A percentile compares a stretch with the other conserved stretches of the same genome.
phyloP scores from a whole-genome alignment of 176 grass and related monocot genomes.

The Tuctoria greenei region DNA sequence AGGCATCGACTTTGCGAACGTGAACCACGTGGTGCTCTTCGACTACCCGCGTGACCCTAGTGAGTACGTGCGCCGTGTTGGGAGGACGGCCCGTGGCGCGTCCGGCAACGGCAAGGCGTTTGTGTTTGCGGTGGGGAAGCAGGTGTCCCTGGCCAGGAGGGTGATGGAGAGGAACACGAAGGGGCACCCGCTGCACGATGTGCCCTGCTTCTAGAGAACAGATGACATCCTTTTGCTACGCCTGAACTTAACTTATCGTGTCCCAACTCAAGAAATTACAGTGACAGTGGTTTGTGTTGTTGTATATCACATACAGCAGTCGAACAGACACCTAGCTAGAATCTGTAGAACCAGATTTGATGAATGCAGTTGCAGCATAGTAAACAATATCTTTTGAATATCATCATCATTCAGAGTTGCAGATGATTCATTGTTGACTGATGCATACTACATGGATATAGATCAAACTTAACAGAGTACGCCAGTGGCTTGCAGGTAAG shows the following conservation, averaged over 20 bases:
- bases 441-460: not conserved
- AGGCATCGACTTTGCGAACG: constrained; percentile 81
- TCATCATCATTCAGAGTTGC: not conserved
- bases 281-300: not conserved
- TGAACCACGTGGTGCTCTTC: constrained; percentile 85
- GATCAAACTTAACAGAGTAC: not conserved
- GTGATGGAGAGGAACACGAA: constrained; percentile 87
- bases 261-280: not conserved
- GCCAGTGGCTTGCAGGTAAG: not conserved
- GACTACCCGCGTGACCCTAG: constrained; percentile 93
- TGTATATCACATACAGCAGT: not conserved
- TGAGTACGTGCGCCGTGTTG: constrained; percentile 76
- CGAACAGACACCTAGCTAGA: not conserved
- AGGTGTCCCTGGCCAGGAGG: constrained; percentile 82
- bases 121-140: constrained; percentile 82
- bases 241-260: too few species aligned
- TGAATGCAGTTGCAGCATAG: not conserved
- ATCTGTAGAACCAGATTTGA: constrained; percentile 4
- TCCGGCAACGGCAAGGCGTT: constrained; percentile 75
- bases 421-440: not conserved
- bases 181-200: constrained; percentile 79
- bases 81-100: constrained; percentile 72
- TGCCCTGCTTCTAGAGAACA: constrained; percentile 45
- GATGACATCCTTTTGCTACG: not conserved
- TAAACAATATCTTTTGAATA: not conserved